Base-by-base conservation (phyloP, 1,284 basidiomycete species). In the Anthracocystis panici-leucophaei region DNA sequence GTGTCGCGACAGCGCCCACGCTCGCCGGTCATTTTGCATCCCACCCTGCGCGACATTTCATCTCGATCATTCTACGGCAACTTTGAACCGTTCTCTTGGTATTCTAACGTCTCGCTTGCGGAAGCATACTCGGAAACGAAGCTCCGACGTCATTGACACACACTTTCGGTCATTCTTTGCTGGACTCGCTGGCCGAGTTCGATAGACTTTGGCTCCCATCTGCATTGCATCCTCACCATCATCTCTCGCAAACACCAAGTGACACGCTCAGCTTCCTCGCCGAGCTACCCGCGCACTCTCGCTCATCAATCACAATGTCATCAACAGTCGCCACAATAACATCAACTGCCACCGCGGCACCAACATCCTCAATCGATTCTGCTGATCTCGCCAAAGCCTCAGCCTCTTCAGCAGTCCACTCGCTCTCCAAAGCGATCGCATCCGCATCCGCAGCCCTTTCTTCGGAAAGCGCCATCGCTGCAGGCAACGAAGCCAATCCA, bases 381-480 rank as follows among this genome's bases (percentile, higher is more conserved):
- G 44, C 67, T 3, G 67, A 70, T 35, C 67, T 67, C 29, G 72
- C 64, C 59, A 75, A 66, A 58, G 64, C 73, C 14, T 72, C 65
- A 2, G 81, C 81, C 0, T 75, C 71, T 0, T 65, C 64, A 0
- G 81, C 81, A 7, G 65, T 76, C 2, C 45, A 69, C 20, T 80
- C 80, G 4, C 59, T 80, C 12, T 80, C 78, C 25, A 57, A 67
- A 41, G 74, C 72, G 33, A 77, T 82, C 46, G 62, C 72, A 11
- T 82, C 81, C 0, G 81, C 81, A 4, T 75, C 75, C 16, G 71
- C 71, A 4, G 81, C 81, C 3, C 71, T 82, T 44, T 33, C 64
- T 14, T 77, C 79, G n/a, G 80, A 81, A 61, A 63, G 56, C 21
- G 59, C 65, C 46, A 57, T 81, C 48, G 79, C 74, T 12, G 38